Evolutionary conservation across 352 stramenopile genomes (phyloP).

Genomic region (Pythium aristosporum): DNA sequence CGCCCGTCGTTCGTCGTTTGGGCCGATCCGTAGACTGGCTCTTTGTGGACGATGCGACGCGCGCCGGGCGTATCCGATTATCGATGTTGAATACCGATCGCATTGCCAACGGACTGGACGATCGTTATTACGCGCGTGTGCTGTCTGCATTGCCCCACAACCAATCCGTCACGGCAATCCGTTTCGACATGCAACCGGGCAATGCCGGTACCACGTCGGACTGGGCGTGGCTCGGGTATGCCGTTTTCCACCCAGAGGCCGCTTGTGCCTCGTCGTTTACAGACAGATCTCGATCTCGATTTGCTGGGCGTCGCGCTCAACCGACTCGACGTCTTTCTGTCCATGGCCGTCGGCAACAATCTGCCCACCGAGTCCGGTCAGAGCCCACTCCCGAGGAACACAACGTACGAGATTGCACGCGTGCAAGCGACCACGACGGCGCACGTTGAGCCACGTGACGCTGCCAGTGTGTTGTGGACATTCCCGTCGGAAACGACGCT

Average conservation of each 20-base stretch:
- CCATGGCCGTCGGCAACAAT: constrained; percentile 3
- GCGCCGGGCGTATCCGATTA: not conserved
- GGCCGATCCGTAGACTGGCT: not conserved
- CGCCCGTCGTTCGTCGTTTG: too few species aligned
- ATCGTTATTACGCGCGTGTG: not conserved
- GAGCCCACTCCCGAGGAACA: too few species aligned
- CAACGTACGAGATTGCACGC: not conserved
- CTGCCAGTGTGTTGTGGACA: not conserved
- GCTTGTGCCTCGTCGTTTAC: not conserved
- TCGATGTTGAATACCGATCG: not conserved
- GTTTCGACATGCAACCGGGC: not conserved
- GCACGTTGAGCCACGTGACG: not conserved
- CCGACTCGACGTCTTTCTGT: not conserved
- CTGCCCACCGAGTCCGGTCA: not conserved
- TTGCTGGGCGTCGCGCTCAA: not conserved
- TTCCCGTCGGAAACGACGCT: not conserved
- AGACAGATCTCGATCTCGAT: not conserved
- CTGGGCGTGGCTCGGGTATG: constrained; percentile 12
- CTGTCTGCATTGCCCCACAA: not conserved
- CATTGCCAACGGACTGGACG: not conserved
- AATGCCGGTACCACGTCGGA: not conserved
- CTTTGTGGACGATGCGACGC: not conserved
- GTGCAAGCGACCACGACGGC: not conserved
- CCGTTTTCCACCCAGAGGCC: constrained; percentile 3
- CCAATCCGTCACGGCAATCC: not conserved